Conservation (phyloP, 2,329 filamentous ascomycete species). For the Botrytis medusae region DNA sequence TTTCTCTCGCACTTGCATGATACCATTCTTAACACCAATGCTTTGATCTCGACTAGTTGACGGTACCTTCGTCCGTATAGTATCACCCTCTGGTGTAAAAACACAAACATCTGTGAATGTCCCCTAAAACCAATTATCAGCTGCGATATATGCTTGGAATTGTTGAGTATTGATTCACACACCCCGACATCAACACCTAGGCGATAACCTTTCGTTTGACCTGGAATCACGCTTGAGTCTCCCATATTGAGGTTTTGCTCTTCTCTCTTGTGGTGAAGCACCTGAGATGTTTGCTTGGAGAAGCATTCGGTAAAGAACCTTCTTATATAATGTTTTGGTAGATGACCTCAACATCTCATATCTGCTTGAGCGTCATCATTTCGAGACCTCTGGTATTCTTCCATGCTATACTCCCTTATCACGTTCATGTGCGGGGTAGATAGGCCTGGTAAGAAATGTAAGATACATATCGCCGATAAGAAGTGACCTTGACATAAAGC, state of each 20-base stretch:
- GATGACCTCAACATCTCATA: not conserved
- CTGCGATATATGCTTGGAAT: not conserved
- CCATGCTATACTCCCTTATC: not conserved
- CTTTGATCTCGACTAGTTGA: slow-evolving; percentile 14
- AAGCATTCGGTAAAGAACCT: not conserved
- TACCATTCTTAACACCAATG: slow-evolving; percentile 14
- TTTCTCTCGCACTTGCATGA: not conserved
- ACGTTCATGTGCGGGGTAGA: not conserved
- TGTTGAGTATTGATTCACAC: not conserved
- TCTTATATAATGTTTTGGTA: not conserved
- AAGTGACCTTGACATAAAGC: not conserved
- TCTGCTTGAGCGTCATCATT: not conserved
- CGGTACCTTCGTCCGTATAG: slow-evolving; percentile 4
- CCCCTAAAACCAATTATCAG: not conserved
- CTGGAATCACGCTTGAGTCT: not conserved
- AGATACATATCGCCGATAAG: not conserved
- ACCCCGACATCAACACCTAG: slow-evolving; percentile 17
- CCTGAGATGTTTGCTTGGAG: not conserved
- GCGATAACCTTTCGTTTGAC: not conserved
- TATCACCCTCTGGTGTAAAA: slow-evolving; percentile 9
- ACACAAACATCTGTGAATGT: slow-evolving; percentile 17
- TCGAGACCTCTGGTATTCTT: not conserved
- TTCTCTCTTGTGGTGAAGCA: not conserved
- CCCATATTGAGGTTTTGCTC: not conserved
- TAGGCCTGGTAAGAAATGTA: not conserved